A percentile compares a stretch with the other conserved stretches of the same genome.
phyloP scores from a whole-genome alignment of 2,329 filamentous ascomycete genomes.

The Fusarium albidum region DNA sequence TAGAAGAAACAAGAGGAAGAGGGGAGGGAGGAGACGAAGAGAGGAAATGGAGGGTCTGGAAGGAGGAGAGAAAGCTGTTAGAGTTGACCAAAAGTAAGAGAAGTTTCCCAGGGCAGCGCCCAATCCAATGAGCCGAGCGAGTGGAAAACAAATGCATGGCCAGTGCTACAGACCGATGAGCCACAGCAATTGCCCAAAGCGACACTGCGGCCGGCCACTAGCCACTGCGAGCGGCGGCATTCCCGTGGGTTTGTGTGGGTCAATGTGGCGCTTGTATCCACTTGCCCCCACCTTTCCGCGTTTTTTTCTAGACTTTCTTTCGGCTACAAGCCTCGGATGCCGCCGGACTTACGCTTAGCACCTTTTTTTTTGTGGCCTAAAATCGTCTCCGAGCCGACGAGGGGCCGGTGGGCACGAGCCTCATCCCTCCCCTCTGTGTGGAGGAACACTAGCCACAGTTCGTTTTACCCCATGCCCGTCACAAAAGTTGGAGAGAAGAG shows the following conservation, averaged over 20 bases:
- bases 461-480: conserved; percentile 21
- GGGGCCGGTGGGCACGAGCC: conserved; percentile 30
- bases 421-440: background rate
- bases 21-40: conserved; percentile 26
- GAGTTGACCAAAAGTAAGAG: conserved; percentile 16
- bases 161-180: conserved; percentile 29
- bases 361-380: conserved; percentile 14
- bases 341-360: conserved; percentile 39
- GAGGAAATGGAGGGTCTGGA: conserved; percentile 15
- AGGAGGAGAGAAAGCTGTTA: conserved; percentile 20
- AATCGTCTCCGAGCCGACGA: conserved; percentile 25
- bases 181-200: conserved; percentile 31
- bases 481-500: background rate
- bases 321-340: conserved; percentile 43
- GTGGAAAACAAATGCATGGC: conserved; percentile 34
- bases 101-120: conserved; percentile 19
- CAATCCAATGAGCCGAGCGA: conserved; percentile 25
- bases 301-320: conserved; percentile 37
- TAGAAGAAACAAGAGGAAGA: conserved; percentile 31
- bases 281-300: conserved; percentile 39
- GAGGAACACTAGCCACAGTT: conserved; percentile 25
- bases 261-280: conserved; percentile 32
- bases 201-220: conserved; percentile 18
- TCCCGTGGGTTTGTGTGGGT: conserved; percentile 19
- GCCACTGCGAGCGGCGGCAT: conserved; percentile 34